Evolutionary conservation across 257 asterid species (phyloP).

Genomic region (Dorcoceras hygrometricum): DNA sequence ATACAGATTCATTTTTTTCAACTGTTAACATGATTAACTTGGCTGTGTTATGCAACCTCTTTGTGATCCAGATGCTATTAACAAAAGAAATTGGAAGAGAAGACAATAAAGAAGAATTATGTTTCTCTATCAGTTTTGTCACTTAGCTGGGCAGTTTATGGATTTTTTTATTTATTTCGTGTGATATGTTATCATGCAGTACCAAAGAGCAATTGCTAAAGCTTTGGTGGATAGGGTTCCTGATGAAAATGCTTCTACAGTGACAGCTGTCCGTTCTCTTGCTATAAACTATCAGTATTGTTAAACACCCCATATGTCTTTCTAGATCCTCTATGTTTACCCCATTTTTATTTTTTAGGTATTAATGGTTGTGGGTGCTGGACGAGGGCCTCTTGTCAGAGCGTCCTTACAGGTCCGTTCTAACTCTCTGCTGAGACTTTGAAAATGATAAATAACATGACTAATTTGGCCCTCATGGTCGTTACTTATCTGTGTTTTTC

Average conservation of each 20-base stretch:
- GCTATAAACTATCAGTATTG: background rate
- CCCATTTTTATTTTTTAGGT: conserved; percentile 47
- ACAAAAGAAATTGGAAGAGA: conserved; percentile 12
- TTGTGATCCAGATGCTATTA: background rate
- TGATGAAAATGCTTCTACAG: conserved; percentile 69
- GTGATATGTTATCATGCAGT: conserved; percentile 47
- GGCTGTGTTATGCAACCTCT: conserved; percentile 12
- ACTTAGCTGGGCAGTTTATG: conserved; percentile 6
- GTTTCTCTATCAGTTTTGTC: conserved; percentile 7
- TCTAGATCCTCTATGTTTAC: conserved; percentile 18
- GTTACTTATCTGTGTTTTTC: conserved; percentile 13
- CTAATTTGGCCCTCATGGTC: conserved; percentile 13
- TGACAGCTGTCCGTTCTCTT: conserved; percentile 60
- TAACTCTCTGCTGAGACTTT: conserved; percentile 18
- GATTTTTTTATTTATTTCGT: conserved; percentile 1
- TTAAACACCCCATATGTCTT: background rate
- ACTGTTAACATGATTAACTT: conserved; percentile 7
- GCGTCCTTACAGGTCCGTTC: conserved; percentile 81
- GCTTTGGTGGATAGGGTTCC: conserved; percentile 91
- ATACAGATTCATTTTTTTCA: background rate
- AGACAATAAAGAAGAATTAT: background rate
- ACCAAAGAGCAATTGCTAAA: conserved; percentile 88
- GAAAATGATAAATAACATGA: conserved; percentile 11
- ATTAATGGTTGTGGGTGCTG: conserved; percentile 99
- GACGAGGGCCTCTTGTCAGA: conserved; percentile 98